Base-by-base conservation (phyloP, 345 rosid species). In the Camelina neglecta region DNA sequence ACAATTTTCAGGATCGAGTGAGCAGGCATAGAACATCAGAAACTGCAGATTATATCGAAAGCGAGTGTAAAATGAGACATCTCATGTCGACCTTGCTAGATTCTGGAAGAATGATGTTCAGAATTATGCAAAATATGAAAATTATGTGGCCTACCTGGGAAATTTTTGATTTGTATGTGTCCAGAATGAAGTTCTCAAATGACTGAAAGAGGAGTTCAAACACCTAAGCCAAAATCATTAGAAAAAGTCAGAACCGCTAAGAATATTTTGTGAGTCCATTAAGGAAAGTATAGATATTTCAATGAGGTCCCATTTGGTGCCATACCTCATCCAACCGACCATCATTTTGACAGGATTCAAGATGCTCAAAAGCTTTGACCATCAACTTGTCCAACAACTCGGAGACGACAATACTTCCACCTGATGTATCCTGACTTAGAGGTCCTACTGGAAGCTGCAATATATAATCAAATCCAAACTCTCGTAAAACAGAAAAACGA, bases 21-120 rank as follows among this genome's bases (percentile, higher is more conserved):
- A 85, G 69, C 96, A 93, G 11, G 90, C 93, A 66, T 90, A 90
- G 85, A 93, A 93, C 83, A 93, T 77, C 47, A 91, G 86, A 76
- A 93, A 93, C 98, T 93, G 92, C 88, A 87, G 50, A 66, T 23
- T 7, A 71, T 18, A 70, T 20, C 45, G 62, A 2, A 57, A 68
- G 11, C 65, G 60, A 69, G 39, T 31, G 56, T 72, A 33, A 66
- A 63, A 13, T 0, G 38, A 49, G 10, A 45, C 48, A 64, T 41
- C 39, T 75, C 57, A 42, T 44, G 65, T 65, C 24, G 2, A 56
- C 44, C 6, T 5, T 60, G 45, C 65, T 57, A 11, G 53, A 54
- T 21, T 63, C 58, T 64, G 8, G 11, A 47, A 47, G 51, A 64
- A 63, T 18, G 50, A 67, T 67, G 57, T 35, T 24, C 58, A 35